Conservation (phyloP, 352 stramenopile species). For the Lagenidium giganteum region DNA sequence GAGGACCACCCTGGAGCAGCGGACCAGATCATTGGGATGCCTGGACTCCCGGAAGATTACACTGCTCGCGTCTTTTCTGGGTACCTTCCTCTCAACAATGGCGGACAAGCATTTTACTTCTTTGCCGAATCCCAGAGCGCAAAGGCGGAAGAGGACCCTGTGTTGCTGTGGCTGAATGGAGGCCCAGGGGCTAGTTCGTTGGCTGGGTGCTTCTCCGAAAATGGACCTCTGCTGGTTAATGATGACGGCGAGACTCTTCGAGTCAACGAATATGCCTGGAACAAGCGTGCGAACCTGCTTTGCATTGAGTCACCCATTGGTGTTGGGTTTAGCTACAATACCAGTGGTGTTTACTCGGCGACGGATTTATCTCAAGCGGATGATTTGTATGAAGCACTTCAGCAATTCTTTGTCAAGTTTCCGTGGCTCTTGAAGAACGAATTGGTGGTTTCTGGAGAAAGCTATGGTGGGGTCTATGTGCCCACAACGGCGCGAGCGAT, state of each 20-base stretch:
- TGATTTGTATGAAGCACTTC: conserved; percentile 73
- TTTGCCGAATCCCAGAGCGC: conserved; percentile 54
- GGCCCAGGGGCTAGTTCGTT: conserved; percentile 58
- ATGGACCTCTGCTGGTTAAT: conserved; percentile 63
- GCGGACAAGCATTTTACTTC: conserved; percentile 66
- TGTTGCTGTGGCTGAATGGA: conserved; percentile 70
- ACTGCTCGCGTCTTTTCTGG: conserved; percentile 46
- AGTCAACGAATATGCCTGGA: conserved; percentile 53
- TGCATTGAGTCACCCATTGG: conserved; percentile 62
- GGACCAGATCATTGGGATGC: conserved; percentile 42
- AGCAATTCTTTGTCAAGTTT: conserved; percentile 88
- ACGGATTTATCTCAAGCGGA: conserved; percentile 68
- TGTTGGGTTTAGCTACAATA: conserved; percentile 65
- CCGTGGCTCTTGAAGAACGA: conserved; percentile 69
- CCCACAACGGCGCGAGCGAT: conserved; percentile 52
- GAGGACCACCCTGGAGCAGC: conserved; percentile 21
- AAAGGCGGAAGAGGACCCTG: conserved; percentile 28
- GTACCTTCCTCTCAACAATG: conserved; percentile 46
- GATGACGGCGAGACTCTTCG: conserved; percentile 35
- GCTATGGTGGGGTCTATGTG: conserved; percentile 78
- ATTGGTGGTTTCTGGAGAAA: conserved; percentile 79
- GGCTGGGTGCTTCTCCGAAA: conserved; percentile 57
- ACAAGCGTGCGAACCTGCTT: conserved; percentile 44
- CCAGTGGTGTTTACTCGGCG: conserved; percentile 53
- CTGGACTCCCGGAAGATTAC: conserved; percentile 46